Evolutionary conservation across 2,329 filamentous ascomycete genomes (phyloP).

Genomic region (Fonsecaea pedrosoi): DNA sequence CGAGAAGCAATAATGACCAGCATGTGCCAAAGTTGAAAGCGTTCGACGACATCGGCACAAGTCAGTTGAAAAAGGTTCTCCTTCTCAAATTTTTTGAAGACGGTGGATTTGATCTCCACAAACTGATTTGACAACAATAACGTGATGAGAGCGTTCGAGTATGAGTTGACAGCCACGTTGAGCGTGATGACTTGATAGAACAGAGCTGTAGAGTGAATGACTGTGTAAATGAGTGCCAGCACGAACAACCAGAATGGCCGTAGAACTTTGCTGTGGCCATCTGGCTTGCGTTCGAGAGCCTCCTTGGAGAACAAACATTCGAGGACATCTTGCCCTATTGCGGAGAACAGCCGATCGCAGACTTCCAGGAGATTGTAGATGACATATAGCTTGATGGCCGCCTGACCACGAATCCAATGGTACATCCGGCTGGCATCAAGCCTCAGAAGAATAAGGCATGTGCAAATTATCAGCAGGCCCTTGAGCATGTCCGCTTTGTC

Average conservation of each 20-base stretch:
- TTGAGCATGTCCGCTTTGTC: constrained; percentile 96
- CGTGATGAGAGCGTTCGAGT: constrained; percentile 92
- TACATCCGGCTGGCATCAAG: constrained; percentile 98
- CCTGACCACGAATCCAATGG: constrained; percentile 93
- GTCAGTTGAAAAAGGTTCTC: constrained; percentile 97
- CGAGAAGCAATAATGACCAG: constrained; percentile 93
- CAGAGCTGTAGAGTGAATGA: constrained; percentile 81
- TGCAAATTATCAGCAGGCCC: constrained; percentile 84
- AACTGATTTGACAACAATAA: constrained; percentile 96
- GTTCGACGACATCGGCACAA: constrained; percentile 92
- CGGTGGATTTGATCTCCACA: constrained; percentile 96
- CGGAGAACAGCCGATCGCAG: constrained; percentile 85
- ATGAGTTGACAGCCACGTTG: constrained; percentile 98
- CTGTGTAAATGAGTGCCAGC: constrained; percentile 84
- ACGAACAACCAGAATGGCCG: constrained; percentile 90
- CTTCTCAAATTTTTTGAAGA: constrained; percentile 99
- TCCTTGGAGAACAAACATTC: constrained; percentile 95
- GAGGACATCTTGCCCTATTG: constrained; percentile 92
- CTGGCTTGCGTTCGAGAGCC: constrained; percentile 83
- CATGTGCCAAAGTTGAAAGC: constrained; percentile 98
- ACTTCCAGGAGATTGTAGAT: constrained; percentile 97
- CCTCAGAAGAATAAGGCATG: constrained; percentile 82
- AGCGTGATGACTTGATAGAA: constrained; percentile 98
- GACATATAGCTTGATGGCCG: constrained; percentile 96
- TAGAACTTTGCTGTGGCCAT: constrained; percentile 88